Base-by-base conservation (phyloP, 192 early-diverging fungal species). In the Backusella parvicylindrica region DNA sequence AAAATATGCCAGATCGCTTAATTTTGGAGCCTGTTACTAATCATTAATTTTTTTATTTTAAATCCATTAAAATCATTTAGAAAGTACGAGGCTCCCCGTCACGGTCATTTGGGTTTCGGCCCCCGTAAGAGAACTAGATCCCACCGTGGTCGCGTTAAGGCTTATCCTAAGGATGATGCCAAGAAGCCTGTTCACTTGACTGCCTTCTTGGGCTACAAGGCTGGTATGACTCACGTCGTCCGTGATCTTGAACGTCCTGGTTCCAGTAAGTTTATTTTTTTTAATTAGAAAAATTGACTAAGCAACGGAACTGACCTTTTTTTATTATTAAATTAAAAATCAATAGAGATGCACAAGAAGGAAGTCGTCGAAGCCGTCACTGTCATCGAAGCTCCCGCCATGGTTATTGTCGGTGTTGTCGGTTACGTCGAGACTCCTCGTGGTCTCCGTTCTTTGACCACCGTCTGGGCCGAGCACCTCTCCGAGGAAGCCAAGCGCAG, bases 221-320 rank as follows among this genome's bases (percentile, higher is more conserved):
- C 98, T 53, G 98, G 98, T 86, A 99, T 99, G 98, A 98, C 96
- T 83, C 96, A 99, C 91, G 90, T 99, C 86, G 98, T 99, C 82
- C 96, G 98, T 78, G 98, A 99, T 89, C 84, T 99, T 75, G 96
- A 98, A 84, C 95, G 98, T 86, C 97, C 98, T 74, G 95, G 94
- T 70, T 96, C 97, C 86, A 99, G 41, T 43, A 43, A 43, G 41
- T 43, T 43, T 4, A 38, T 38, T 38, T 9, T 38, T 0, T 18
- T 21, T 0, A 53, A 23, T 6, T 6, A 31, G 11, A 38, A 4
- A 38, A 38, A 1, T 38, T 9, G 37, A 38, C n/a, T n/a, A n/a
- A n/a, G n/a, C n/a, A n/a, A n/a, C n/a, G n/a, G 1, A 38, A 9
- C 11, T 38, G 11, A 38, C 37, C 37, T 11, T 38, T 9, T 38